These are phyloP conservation scores for Liriodendron chinense DNA, from an alignment of 164 flowering plant genomes.

Conservation along the genomic window DNA sequence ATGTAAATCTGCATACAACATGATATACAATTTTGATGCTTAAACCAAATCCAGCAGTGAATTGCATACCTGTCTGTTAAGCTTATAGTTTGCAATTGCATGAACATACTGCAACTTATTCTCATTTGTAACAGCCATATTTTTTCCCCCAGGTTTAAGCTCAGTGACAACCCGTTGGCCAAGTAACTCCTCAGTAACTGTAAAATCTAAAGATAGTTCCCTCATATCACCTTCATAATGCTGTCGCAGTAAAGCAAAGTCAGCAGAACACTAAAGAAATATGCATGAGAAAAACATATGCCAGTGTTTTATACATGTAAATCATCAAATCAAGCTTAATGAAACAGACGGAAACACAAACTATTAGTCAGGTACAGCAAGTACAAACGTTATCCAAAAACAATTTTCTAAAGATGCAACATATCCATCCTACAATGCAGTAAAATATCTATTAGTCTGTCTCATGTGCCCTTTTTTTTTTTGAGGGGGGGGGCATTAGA, in stretches of 20 bases:
- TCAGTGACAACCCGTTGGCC: conserved; percentile 71
- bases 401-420: too few species aligned
- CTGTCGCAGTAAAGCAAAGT: conserved; percentile 35
- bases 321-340: too few species aligned
- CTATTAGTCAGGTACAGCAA: too few species aligned
- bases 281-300: not conserved
- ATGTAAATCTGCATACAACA: not conserved
- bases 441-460: too few species aligned
- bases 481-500: too few species aligned
- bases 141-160: conserved; percentile 93
- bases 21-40: not conserved
- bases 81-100: conserved; percentile 97
- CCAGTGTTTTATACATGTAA: too few species aligned
- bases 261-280: not conserved
- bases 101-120: conserved; percentile 94
- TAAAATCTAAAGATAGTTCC: conserved; percentile 91
- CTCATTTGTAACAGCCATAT: conserved; percentile 79
- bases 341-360: too few species aligned
- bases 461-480: too few species aligned
- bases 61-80: conserved; percentile 73
- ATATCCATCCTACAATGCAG: too few species aligned
- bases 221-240: conserved; percentile 80
- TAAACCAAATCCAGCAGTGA: not conserved
- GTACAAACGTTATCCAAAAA: too few species aligned
- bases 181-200: conserved; percentile 81